phyloP scores from a whole-genome alignment of 164 flowering plant genomes.

The Cinnamomum micranthum region DNA sequence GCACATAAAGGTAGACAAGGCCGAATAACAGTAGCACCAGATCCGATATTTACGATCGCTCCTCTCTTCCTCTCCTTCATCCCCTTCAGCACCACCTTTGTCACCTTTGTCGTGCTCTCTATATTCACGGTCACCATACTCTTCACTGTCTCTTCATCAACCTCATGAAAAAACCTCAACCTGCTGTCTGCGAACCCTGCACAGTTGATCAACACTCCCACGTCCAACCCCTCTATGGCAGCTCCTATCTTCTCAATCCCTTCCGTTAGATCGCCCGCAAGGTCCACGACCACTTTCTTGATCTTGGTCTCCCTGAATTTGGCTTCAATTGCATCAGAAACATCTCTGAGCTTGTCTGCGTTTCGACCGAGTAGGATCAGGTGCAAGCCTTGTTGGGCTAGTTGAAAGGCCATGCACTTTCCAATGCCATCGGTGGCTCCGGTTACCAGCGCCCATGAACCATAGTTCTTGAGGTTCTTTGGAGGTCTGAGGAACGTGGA shows the following conservation, averaged over 20 bases:
- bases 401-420: conserved; percentile 70
- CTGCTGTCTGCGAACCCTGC: conserved; percentile 76
- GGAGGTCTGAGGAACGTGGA: conserved; percentile 67
- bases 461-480: conserved; percentile 78
- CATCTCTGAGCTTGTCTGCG: conserved; percentile 59
- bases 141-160: conserved; percentile 55
- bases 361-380: conserved; percentile 72
- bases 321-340: conserved; percentile 43
- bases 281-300: conserved; percentile 71
- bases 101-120: conserved; percentile 77
- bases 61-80: conserved; percentile 88
- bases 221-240: conserved; percentile 66
- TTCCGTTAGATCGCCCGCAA: conserved; percentile 59
- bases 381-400: conserved; percentile 75
- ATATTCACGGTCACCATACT: conserved; percentile 71
- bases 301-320: conserved; percentile 45
- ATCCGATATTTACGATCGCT: conserved; percentile 88
- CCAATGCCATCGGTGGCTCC: conserved; percentile 96
- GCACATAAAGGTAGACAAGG: conserved; percentile 88
- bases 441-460: conserved; percentile 92
- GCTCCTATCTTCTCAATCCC: conserved; percentile 55
- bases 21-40: conserved; percentile 75
- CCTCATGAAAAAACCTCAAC: conserved; percentile 82
- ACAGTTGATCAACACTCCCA: conserved; percentile 77
- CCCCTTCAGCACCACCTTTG: conserved; percentile 66